Base-by-base conservation (phyloP, 495 filamentous ascomycete species). In the Talaromyces borbonicus region DNA sequence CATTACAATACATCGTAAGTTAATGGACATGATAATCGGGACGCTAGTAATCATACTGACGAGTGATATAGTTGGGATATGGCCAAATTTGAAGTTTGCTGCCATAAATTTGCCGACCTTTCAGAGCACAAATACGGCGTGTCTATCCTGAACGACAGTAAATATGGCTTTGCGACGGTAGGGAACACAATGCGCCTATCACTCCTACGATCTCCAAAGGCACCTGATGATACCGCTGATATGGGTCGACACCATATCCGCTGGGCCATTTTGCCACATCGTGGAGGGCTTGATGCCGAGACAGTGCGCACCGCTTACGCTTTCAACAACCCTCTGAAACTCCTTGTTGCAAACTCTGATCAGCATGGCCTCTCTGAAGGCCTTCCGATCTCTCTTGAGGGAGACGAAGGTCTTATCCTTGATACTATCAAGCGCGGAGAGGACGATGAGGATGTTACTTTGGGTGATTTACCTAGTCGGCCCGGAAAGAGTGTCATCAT, bases 61-160 rank as follows among this genome's bases (percentile, higher is more conserved):
- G 58, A 29, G 0, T 48, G 3, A 11, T 46, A 2, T 29, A 84
- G 77, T 58, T 98, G 92, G 92, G 92, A 98, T 54, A 95, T 95
- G 90, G 92, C 92, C 54, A 95, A 95, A 56, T 98, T 98, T 55
- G 92, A 98, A 68, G 92, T 98, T 33, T 95, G 89, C 77, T 90
- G 85, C 63, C 92, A 98, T 68, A 90, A 86, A 60, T 98, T 84
- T 72, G 90, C 92, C 14, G 92, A 97, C 62, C 72, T 98, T 43
- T 93, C 87, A 3, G 92, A 98, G 59, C 68, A 87, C 57, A 81
- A 79, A 26, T 96, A 95, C 59, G 92, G 92, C 50, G 85, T 98
- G 2, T 87, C 85, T 4, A 84, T 98, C 52, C 73, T 97, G 24
- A 98, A 98, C 60, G 92, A 98, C 57, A 83, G 78, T 65, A 98